A percentile compares a stretch with the other conserved stretches of the same genome.
Conservation (phyloP, 257 asterid genomes). For the Schizonepeta tenuifolia region DNA sequence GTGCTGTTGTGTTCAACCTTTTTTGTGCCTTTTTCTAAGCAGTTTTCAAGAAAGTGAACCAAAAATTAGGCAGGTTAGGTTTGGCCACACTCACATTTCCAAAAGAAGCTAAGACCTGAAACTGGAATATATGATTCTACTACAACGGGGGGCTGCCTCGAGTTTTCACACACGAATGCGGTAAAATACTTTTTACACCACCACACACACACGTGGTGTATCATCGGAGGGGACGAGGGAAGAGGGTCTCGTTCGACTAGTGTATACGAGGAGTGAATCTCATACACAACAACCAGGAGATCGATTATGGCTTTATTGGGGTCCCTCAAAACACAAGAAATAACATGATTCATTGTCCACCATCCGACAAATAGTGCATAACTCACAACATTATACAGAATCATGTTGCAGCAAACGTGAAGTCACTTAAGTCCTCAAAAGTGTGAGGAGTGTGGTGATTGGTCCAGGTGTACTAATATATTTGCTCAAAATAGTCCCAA, state of each 20-base stretch:
- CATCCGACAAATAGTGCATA: constrained; percentile 35
- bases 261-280: neutral
- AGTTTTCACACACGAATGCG: constrained; percentile 6
- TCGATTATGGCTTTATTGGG: constrained; percentile 1
- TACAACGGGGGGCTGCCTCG: neutral
- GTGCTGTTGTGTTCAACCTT: neutral
- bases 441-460: constrained; percentile 35
- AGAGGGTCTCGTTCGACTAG: neutral
- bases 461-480: constrained; percentile 40
- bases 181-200: constrained; percentile 5
- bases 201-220: neutral
- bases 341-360: constrained; percentile 29
- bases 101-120: constrained; percentile 25
- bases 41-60: constrained; percentile 28
- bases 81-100: constrained; percentile 35
- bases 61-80: constrained; percentile 43
- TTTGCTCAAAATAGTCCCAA: constrained; percentile 36
- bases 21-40: neutral
- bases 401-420: constrained; percentile 42
- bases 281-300: neutral
- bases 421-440: constrained; percentile 42
- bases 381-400: constrained; percentile 42
- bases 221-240: neutral
- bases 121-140: constrained; percentile 14
- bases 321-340: constrained; percentile 31